Evolutionary conservation across 345 rosid genomes (phyloP).

Genomic region (Aegle marmelos): DNA sequence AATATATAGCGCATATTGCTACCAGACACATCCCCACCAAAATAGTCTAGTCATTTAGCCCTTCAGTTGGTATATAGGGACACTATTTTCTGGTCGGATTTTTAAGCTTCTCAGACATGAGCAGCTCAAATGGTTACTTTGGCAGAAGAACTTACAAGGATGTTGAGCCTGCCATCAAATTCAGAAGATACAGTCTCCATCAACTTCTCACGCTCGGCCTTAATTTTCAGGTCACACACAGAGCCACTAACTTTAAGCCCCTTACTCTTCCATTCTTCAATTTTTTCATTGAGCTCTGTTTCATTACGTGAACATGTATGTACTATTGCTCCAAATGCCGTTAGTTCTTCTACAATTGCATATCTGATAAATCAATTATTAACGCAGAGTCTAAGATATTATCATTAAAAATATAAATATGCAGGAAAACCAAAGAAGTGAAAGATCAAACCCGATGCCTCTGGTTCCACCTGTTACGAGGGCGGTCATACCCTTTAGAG

Average conservation of each 20-base stretch:
- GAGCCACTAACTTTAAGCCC: constrained; percentile 53
- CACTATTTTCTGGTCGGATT: neutral
- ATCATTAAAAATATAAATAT: neutral
- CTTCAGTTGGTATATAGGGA: too few species aligned
- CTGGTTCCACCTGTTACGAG: constrained; percentile 32
- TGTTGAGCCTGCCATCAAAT: constrained; percentile 55
- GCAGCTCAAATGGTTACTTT: neutral
- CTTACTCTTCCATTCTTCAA: constrained; percentile 41
- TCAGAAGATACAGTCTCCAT: constrained; percentile 38
- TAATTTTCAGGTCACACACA: constrained; percentile 44
- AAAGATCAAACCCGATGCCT: constrained; percentile 26
- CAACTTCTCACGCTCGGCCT: constrained; percentile 41
- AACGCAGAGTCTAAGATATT: neutral
- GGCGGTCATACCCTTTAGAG: constrained; percentile 24
- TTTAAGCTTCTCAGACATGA: neutral
- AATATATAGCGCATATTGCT: too few species aligned
- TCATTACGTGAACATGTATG: constrained; percentile 11
- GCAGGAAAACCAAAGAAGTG: neutral
- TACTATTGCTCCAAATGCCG: constrained; percentile 11
- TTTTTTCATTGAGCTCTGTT: neutral
- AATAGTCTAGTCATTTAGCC: too few species aligned
- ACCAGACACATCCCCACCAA: too few species aligned
- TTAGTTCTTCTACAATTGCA: constrained; percentile 12
- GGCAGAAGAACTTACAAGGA: constrained; percentile 39
- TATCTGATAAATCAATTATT: neutral